Evolutionary conservation across 2,329 filamentous ascomycete species (phyloP).

Genomic region (Ascosphaera apis): DNA sequence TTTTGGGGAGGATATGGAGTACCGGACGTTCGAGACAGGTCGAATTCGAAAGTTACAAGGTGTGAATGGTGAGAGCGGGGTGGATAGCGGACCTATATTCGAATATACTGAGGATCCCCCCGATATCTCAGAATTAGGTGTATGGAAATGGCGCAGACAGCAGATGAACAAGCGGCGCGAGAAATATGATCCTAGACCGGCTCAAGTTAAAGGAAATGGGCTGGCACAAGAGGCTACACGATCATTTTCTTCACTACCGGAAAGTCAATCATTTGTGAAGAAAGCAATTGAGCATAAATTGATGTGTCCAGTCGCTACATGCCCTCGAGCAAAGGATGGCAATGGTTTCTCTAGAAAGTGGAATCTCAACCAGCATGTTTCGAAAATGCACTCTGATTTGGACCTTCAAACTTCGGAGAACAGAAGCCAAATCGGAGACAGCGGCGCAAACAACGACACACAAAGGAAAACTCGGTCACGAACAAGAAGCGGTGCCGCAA

Average conservation of each 20-base stretch:
- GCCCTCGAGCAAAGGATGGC: conserved; percentile 9
- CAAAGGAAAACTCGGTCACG: too few species aligned
- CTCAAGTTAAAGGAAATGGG: neutral
- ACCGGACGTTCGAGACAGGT: conserved; percentile 31
- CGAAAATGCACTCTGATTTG: conserved; percentile 11
- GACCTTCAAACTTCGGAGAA: neutral
- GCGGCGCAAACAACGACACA: too few species aligned
- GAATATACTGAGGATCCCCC: conserved; percentile 13
- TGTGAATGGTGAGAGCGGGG: conserved; percentile 5
- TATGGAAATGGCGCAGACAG: neutral
- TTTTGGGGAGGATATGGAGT: conserved; percentile 48
- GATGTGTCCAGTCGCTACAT: conserved; percentile 14
- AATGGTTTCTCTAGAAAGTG: conserved; percentile 14
- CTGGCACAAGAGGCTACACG: neutral
- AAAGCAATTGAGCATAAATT: conserved; percentile 3
- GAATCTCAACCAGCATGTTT: conserved; percentile 17
- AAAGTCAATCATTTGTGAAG: neutral
- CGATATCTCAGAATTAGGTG: neutral
- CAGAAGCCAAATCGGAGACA: too few species aligned
- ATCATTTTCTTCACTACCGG: neutral
- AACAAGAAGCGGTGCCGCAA: too few species aligned
- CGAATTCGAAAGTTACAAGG: conserved; percentile 5
- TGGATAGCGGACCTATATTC: conserved; percentile 6
- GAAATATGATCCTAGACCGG: neutral
- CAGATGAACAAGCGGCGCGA: neutral